phyloP scores from a whole-genome alignment of 2,329 filamentous ascomycete genomes.

The Calonectria naviculata region DNA sequence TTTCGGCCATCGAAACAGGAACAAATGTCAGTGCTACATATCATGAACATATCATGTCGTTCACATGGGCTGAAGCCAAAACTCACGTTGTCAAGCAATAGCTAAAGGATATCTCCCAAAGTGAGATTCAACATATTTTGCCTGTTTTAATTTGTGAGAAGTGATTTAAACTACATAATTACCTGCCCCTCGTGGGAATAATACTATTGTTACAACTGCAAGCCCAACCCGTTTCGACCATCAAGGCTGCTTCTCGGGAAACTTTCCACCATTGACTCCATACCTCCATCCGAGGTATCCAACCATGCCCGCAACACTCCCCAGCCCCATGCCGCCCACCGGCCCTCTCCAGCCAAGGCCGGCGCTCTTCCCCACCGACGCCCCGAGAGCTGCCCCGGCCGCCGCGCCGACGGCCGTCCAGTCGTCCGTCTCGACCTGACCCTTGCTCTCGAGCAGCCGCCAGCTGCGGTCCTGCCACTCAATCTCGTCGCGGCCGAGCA shows the following conservation, averaged over 20 bases:
- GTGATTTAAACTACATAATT: not conserved
- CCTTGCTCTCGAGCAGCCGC: constrained; percentile 67
- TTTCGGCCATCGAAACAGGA: no score
- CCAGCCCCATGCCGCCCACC: constrained; percentile 58
- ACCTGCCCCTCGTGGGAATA: not conserved
- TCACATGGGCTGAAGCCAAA: no score
- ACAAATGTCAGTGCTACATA: no score
- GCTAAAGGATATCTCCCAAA: no score
- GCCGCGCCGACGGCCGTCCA: constrained; percentile 60
- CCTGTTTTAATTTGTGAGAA: not conserved
- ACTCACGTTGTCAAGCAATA: no score
- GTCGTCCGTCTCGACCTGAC: constrained; percentile 68
- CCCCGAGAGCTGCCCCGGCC: constrained; percentile 47
- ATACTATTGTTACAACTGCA: not conserved
- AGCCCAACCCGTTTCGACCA: not conserved
- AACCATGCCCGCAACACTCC: constrained; percentile 60
- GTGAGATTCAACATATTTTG: not conserved
- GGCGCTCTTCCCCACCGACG: constrained; percentile 36
- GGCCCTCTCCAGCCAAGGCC: constrained; percentile 51
- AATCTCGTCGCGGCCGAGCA: constrained; percentile 67
- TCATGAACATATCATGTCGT: no score
- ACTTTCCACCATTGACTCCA: constrained; percentile 57
- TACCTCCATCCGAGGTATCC: constrained; percentile 63
- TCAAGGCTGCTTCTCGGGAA: constrained; percentile 40
- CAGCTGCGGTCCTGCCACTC: constrained; percentile 75